Evolutionary conservation across 129 eudicot species (phyloP), one percentile per base, ranked within the genome.

Genomic region (Chrysanthemum seticuspe): DNA sequence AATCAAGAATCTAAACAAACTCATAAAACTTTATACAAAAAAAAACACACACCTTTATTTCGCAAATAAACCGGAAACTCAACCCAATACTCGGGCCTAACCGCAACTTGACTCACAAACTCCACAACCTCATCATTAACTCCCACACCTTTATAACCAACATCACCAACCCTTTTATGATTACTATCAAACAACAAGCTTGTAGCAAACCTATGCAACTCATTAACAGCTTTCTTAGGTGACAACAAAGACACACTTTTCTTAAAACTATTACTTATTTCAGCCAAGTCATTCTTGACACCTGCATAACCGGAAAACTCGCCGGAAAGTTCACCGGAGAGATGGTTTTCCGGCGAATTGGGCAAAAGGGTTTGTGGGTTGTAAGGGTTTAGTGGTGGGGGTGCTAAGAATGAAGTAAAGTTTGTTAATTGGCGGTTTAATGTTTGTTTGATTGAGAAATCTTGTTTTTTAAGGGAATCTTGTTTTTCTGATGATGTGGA

Each of bases 361-460:
- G 54, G 34, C 25, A 31, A 74, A 68, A 49, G 40, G 21, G 44
- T 36, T 2, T 69, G 19, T 9, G 58, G 5, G 25, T 74, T 60
- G 27, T 54, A 36, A 31, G 70, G 19, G 3, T 65, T 76, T 53
- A 34, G 70, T 7, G 96, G 87, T 15, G 91, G 90, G 48, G 88
- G 94, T 54, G 91, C 86, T 6, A 90, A 87, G 65, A 90, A 90
- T 23, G 84, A 72, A 56, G 97, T 87, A 60, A 87, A 86, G 65
- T 80, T 89, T 55, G 83, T 83, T 16, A 90, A 76, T 56, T 78
- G 90, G 49, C 78, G 90, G 65, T 77, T 67, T 75, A 85, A 66
- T 16, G 87, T 45, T 62, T 83, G 81, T 40, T 76, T 78, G 83
- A 89, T 71, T 65, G 96, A 80, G 68, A 85, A 79, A 76, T 82